Percentiles rank a stretch among this genome's conserved stretches.
Evolutionary conservation across 495 filamentous ascomycete species (phyloP).

Genomic region (Penicillium coffeae): DNA sequence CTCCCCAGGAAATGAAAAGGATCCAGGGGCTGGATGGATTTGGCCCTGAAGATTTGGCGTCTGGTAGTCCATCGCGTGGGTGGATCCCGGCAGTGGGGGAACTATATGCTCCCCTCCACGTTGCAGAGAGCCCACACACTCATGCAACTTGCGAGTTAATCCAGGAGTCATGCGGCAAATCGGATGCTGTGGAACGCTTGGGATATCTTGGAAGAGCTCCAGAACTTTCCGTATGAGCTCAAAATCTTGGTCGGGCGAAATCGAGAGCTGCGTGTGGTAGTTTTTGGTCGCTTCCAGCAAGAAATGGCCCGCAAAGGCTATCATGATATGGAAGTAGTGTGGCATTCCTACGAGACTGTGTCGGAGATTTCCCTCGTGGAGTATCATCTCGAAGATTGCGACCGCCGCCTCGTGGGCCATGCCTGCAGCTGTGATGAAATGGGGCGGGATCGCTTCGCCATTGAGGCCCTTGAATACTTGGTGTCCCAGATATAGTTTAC

Average conservation of each 20-base stretch:
- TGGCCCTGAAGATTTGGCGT: neutral
- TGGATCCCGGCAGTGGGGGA: neutral
- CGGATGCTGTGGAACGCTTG: conserved; percentile 22
- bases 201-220: conserved; percentile 18
- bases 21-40: conserved; percentile 4
- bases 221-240: conserved; percentile 21
- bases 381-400: conserved; percentile 38
- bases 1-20: conserved; percentile 14
- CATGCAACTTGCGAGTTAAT: conserved; percentile 21
- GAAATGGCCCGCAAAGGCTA: conserved; percentile 44
- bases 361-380: conserved; percentile 34
- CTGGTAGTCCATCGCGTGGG: conserved; percentile 7
- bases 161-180: conserved; percentile 29
- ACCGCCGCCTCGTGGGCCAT: conserved; percentile 39
- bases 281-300: conserved; percentile 36
- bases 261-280: conserved; percentile 20
- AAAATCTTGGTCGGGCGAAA: conserved; percentile 17
- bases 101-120: conserved; percentile 1
- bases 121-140: conserved; percentile 19
- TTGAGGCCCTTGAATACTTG: conserved; percentile 41
- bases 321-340: conserved; percentile 47
- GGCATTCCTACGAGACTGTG: conserved; percentile 39
- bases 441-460: conserved; percentile 26
- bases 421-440: conserved; percentile 33
- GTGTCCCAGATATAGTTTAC: conserved; percentile 43